Evolutionary conservation across 2,329 filamentous ascomycete species (phyloP), one percentile per base, ranked within the genome.

Genomic region (Aquanectria penicillioides): DNA sequence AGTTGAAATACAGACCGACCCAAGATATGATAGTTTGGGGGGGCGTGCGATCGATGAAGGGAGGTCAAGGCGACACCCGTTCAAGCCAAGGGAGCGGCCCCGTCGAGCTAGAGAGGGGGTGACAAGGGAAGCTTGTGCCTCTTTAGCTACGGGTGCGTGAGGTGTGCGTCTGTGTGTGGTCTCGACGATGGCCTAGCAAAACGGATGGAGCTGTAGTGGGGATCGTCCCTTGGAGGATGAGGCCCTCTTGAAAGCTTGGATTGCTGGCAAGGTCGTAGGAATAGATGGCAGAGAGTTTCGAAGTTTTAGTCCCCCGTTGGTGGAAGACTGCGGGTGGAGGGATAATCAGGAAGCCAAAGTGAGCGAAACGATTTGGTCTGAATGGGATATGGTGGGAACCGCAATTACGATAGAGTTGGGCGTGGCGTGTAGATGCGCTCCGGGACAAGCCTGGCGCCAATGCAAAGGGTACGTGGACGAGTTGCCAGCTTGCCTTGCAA

Each of bases 91-190:
- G 13, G 23, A 33, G 25, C 49, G 26, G 37, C 37, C 37, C 37
- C 38, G 28, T 33, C 26, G n/a, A 34, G 8, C 49, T 52, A 51
- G 25, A 31, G 48, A 22, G 36, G 12, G n/a, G 15, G 18, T 26
- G 38, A 43, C n/a, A n/a, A 26, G 28, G n/a, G 22, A 17, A 36
- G 28, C 25, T 15, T 52, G 25, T 41, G 28, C 28, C n/a, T 13
- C 15, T n/a, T 50, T 33, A 37, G 23, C 31, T 18, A 34, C 25
- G 33, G 17, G 38, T 33, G 25, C 29, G 6, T 33, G 23, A 25
- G 46, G 34, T 40, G 34, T 50, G 34, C 34, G 46, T 50, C 46
- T 38, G 46, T 50, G 46, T 50, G 46, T 50, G n/a, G 46, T 28
- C 31, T 37, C 34, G 33, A 29, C n/a, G 46, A 38, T 17, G 25